A percentile compares a stretch with the other conserved stretches of the same genome.
These are phyloP conservation scores for Trametes polyzona DNA, from an alignment of 1,284 basidiomycete species.

Conservation along the genomic window DNA sequence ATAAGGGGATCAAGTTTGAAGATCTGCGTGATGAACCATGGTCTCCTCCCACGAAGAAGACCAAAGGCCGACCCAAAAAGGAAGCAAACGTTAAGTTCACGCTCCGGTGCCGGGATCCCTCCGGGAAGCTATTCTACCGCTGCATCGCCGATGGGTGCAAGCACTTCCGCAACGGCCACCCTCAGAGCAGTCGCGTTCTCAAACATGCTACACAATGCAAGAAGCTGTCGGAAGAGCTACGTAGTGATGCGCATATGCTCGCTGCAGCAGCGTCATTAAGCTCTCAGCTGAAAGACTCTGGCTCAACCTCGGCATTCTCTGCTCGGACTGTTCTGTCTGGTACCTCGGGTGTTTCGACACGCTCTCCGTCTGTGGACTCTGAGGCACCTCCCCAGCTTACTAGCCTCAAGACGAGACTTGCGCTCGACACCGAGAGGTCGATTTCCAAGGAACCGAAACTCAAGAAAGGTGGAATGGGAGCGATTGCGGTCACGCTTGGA, in stretches of 20 bases:
- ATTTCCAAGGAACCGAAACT: neutral
- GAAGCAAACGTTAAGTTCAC: neutral
- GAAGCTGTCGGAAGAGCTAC: no score
- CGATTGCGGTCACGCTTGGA: neutral
- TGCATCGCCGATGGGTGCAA: neutral
- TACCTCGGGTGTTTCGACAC: no score
- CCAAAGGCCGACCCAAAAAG: neutral
- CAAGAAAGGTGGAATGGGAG: neutral
- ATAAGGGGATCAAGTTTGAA: neutral
- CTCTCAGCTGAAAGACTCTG: no score
- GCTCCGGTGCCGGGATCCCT: neutral
- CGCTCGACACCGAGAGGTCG: neutral
- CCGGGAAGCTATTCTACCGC: neutral
- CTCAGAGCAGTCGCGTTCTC: no score
- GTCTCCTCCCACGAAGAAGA: neutral
- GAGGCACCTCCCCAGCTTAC: no score
- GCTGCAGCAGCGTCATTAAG: no score
- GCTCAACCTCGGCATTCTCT: no score
- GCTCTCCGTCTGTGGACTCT: no score
- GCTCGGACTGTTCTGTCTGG: no score
- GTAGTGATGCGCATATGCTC: no score
- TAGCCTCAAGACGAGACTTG: neutral
- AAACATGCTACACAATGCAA: no score
- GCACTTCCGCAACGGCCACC: neutral
- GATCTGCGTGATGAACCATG: neutral